Evolutionary conservation across 257 asterid species (phyloP).

Genomic region (Solanum megistacrolobum): DNA sequence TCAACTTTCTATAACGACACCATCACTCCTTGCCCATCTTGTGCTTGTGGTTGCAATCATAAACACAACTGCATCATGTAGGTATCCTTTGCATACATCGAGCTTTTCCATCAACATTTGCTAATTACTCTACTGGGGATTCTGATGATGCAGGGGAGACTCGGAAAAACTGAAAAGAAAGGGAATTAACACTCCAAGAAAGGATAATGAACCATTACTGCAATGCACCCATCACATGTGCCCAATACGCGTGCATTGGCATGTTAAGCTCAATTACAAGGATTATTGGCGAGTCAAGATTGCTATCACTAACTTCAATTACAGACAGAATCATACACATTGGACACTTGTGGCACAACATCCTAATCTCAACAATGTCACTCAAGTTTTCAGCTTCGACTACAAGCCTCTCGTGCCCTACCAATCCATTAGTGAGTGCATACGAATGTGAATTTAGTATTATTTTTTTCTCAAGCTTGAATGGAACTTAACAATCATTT

Average conservation of each 20-base stretch:
- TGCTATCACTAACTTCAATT: conserved; percentile 65
- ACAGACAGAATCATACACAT: conserved; percentile 56
- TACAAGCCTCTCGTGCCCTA: conserved; percentile 71
- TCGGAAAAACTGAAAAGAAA: conserved; percentile 28
- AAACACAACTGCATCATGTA: conserved; percentile 56
- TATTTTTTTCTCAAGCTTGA: background rate
- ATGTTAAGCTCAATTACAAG: conserved; percentile 54
- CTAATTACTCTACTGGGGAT: background rate
- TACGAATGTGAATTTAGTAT: background rate
- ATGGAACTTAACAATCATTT: background rate
- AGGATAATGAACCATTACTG: conserved; percentile 43
- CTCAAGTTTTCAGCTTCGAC: conserved; percentile 72
- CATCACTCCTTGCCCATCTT: conserved; percentile 60
- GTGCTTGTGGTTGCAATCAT: conserved; percentile 65
- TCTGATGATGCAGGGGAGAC: conserved; percentile 27
- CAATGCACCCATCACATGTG: conserved; percentile 79
- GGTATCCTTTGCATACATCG: background rate
- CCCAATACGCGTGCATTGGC: conserved; percentile 78
- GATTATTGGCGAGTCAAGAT: conserved; percentile 65
- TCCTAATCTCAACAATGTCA: conserved; percentile 67
- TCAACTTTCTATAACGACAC: conserved; percentile 66
- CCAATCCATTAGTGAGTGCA: conserved; percentile 53
- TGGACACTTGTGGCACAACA: conserved; percentile 80
- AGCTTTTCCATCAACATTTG: background rate
- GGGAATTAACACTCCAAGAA: conserved; percentile 60